Evolutionary conservation across 1,139 yeast species (phyloP), one percentile per base, ranked within the genome.

Genomic region (Meyerozyma sp.): DNA sequence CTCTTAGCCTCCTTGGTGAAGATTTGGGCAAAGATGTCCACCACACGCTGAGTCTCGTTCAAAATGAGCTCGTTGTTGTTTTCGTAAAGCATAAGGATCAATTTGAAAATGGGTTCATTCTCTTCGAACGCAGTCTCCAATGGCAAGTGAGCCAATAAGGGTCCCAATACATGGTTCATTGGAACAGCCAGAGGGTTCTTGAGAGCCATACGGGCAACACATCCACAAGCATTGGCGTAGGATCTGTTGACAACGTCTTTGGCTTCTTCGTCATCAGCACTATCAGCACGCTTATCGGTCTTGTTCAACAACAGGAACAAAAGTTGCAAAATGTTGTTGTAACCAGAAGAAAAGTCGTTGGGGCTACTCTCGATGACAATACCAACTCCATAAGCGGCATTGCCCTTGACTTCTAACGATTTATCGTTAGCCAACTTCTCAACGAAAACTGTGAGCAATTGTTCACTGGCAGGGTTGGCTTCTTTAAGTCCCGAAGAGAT

Each of bases 361-460:
- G 70, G 49, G 44, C 88, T 74, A 66, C 71, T 65, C 66, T 81
- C 84, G 51, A 90, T 73, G 48, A 90, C 68, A 51, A 90, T 69
- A 53, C 98, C 99, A 53, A 88, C 80, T 73, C 98, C 98, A 61
- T 89, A 93, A 14, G 98, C 97, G 45, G 98, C 94, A 57, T 90
- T 88, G 55, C 96, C 93, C 68, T 93, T 84, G 45, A 90, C 98
- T 61, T 90, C 96, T 53, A 86, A 75, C 25, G 94, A 84, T 56
- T 82, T 78, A 65, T 93, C 98, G 51, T 77, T 75, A 48, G 83
- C 72, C 50, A 93, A 75, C 55, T 86, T 82, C 48, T 79, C 77
- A 44, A 78, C 72, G 59, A 93, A 82, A 23, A 84, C 72, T 59
- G 82, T 80, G 57, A 90, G 69, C 56, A 93, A 73, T 54, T 85